Conservation (phyloP, 129 eudicot species). For the Scalesia atractyloides region DNA sequence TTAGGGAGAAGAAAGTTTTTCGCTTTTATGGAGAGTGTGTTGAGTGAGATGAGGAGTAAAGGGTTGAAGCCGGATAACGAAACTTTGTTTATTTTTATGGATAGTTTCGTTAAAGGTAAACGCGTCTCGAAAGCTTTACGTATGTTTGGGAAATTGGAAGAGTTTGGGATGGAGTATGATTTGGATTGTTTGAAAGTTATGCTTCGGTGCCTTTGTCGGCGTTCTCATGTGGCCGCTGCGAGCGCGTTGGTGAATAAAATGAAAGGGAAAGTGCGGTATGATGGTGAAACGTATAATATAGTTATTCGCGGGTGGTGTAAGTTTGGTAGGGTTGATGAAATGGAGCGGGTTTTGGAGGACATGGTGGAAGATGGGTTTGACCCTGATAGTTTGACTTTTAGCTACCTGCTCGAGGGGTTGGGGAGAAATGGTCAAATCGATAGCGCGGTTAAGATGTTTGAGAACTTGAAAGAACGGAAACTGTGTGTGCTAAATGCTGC, state of each 20-base stretch:
- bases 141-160: slow-evolving; percentile 59
- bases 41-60: slow-evolving; percentile 48
- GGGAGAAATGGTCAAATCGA: slow-evolving; percentile 74
- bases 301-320: slow-evolving; percentile 73
- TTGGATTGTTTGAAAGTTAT: slow-evolving; percentile 59
- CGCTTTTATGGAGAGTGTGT: slow-evolving; percentile 47
- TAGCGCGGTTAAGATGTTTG: slow-evolving; percentile 68
- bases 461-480: slow-evolving; percentile 42
- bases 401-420: slow-evolving; percentile 68
- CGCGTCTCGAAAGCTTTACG: slow-evolving; percentile 55
- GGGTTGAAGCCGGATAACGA: slow-evolving; percentile 52
- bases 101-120: slow-evolving; percentile 61
- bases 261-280: slow-evolving; percentile 52
- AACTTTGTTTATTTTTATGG: slow-evolving; percentile 64
- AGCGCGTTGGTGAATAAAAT: slow-evolving; percentile 45
- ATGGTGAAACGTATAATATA: slow-evolving; percentile 44
- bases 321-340: slow-evolving; percentile 61
- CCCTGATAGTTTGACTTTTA: slow-evolving; percentile 60
- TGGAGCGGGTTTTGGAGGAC: slow-evolving; percentile 56
- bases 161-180: slow-evolving; percentile 56
- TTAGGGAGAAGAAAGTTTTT: slow-evolving; percentile 81
- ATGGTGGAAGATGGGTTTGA: slow-evolving; percentile 81
- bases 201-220: slow-evolving; percentile 56
- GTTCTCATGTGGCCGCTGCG: slow-evolving; percentile 55
- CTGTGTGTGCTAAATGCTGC: slow-evolving; percentile 39